A percentile compares a stretch with the other conserved stretches of the same genome.
Conservation (phyloP, 352 stramenopile species). For the Paralagenidium karlingii region DNA sequence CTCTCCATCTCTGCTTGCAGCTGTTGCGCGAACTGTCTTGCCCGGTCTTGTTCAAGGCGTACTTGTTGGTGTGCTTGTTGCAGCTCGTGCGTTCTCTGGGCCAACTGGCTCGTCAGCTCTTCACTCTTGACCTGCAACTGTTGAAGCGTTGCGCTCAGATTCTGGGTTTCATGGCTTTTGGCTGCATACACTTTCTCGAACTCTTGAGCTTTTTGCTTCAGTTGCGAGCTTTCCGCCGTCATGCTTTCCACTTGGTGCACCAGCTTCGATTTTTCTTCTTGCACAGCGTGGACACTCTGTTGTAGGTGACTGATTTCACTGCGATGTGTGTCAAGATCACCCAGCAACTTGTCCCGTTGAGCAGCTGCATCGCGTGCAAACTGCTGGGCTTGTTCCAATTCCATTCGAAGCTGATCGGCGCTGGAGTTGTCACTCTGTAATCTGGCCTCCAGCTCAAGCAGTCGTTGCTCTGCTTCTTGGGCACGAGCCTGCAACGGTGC, state of each 20-base stretch:
- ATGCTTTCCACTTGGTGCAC: background rate
- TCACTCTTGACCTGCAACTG: too few relatives aligned
- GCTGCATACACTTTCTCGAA: too few relatives aligned
- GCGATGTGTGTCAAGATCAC: conserved; percentile 14
- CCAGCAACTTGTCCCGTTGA: conserved; percentile 8
- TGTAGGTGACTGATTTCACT: conserved; percentile 13
- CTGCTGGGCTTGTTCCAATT: background rate
- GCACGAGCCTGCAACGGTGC: too few relatives aligned
- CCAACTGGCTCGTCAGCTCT: conserved; percentile 23
- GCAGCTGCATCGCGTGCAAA: background rate
- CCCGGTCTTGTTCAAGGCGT: too few relatives aligned
- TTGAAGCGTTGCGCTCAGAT: too few relatives aligned
- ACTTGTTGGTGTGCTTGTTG: conserved; percentile 25
- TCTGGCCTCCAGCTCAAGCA: too few relatives aligned
- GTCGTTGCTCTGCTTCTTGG: too few relatives aligned
- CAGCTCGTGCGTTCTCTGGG: conserved; percentile 24
- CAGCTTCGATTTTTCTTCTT: too few relatives aligned
- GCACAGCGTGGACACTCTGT: conserved; percentile 10
- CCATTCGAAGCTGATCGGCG: conserved; percentile 11
- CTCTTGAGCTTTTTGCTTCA: too few relatives aligned
- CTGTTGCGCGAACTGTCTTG: too few relatives aligned
- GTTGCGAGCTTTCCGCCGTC: background rate
- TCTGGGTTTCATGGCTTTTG: too few relatives aligned
- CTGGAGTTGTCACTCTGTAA: too few relatives aligned
- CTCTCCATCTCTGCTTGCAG: conserved; percentile 58